Conservation (phyloP, 2,329 filamentous ascomycete genomes). For the Phaeosphaeriaceae sp. region DNA sequence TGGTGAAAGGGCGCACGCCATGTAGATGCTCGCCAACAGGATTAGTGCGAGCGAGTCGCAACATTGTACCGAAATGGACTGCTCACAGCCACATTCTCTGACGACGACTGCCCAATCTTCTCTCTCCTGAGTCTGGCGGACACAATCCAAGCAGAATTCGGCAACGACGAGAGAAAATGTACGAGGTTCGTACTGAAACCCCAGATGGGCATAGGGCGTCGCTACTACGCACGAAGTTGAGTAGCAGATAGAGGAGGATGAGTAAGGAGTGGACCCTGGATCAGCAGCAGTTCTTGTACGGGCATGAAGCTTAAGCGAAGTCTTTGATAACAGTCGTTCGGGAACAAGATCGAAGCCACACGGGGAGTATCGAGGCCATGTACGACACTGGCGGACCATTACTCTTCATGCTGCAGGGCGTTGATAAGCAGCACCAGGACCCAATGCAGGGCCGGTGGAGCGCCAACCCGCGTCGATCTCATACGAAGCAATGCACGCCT, state of each 20-base stretch:
- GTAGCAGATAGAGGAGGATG: neutral
- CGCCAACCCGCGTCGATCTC: slow-evolving; percentile 8
- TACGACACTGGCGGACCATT: neutral
- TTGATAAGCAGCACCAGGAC: slow-evolving; percentile 30
- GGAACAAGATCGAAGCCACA: neutral
- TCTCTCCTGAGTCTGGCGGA: slow-evolving; percentile 8
- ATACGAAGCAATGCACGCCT: slow-evolving; percentile 6
- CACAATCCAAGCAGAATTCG: neutral
- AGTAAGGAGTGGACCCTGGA: neutral
- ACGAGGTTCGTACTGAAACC: neutral
- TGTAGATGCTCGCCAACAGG: slow-evolving; percentile 23
- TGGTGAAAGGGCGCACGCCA: slow-evolving; percentile 15
- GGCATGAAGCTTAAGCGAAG: slow-evolving; percentile 1
- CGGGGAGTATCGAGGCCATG: slow-evolving; percentile 6
- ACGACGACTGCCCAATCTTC: slow-evolving; percentile 27
- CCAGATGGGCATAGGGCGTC: neutral
- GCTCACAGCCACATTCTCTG: slow-evolving; percentile 38
- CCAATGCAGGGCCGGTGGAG: slow-evolving; percentile 15
- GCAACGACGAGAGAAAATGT: neutral
- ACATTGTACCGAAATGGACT: slow-evolving; percentile 26
- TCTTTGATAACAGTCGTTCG: neutral
- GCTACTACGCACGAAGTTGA: neutral
- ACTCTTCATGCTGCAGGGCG: slow-evolving; percentile 8
- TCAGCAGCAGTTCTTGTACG: neutral
- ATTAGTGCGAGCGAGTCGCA: slow-evolving; percentile 29